phyloP scores from a whole-genome alignment of 331 rosid genomes.

The Arachis monticola region DNA sequence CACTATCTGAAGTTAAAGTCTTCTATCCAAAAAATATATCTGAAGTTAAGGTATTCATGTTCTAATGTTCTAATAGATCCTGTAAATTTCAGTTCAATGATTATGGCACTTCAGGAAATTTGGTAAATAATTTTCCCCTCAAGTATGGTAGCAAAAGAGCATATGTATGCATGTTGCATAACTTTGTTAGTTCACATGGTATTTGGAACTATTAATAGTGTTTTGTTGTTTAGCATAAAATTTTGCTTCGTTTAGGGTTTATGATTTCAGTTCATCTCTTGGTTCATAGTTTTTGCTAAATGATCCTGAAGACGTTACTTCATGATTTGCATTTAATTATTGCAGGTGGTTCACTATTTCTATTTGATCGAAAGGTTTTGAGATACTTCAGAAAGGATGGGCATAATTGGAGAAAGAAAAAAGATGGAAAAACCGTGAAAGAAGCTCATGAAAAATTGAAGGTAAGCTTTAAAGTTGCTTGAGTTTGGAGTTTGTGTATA shows the following conservation, averaged over 20 bases:
- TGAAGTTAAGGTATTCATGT: slow-evolving; percentile 24
- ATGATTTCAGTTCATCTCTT: slow-evolving; percentile 20
- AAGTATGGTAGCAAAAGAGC: too few relatives aligned
- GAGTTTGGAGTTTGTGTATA: slow-evolving; percentile 34
- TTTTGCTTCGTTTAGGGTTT: slow-evolving; percentile 6
- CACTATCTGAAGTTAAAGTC: background rate
- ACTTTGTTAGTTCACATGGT: background rate
- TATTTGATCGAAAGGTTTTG: slow-evolving; percentile 88
- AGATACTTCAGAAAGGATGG: slow-evolving; percentile 96
- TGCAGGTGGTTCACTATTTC: slow-evolving; percentile 92
- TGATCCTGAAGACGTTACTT: slow-evolving; percentile 10
- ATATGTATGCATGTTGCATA: too few relatives aligned
- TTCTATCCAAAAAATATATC: background rate
- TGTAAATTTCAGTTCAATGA: too few relatives aligned
- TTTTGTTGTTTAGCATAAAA: slow-evolving; percentile 31
- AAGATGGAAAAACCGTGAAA: slow-evolving; percentile 89
- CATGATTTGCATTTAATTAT: slow-evolving; percentile 41
- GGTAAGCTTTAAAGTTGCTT: slow-evolving; percentile 54
- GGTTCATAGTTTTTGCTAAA: slow-evolving; percentile 11
- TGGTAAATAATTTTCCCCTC: too few relatives aligned
- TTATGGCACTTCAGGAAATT: too few relatives aligned
- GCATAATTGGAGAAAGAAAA: slow-evolving; percentile 96
- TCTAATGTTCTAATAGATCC: background rate
- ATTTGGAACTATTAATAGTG: slow-evolving; percentile 20
- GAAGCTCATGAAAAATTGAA: slow-evolving; percentile 98